Base-by-base conservation (phyloP, 805 yeast genomes). In the Wickerhamiella australiensis region DNA sequence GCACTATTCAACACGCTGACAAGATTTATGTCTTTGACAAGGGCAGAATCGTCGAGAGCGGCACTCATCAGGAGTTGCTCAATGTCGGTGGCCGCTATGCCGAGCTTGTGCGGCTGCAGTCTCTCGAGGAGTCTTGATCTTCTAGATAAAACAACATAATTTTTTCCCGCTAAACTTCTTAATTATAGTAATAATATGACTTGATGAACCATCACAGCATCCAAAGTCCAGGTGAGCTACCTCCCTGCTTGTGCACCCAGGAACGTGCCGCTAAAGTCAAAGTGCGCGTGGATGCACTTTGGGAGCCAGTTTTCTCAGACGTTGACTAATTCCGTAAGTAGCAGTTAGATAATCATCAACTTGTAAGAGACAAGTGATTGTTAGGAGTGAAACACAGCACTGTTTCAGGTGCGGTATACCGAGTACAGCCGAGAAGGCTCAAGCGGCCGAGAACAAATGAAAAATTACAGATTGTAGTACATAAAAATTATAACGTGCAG, bases 1-100 rank as follows among this genome's bases (percentile, higher is more conserved):
- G 78, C 52, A 80, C 88, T 0, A 82, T 82, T 53, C 70, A 72
- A 52, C 72, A 74, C 53, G 79, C 94, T 0, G 74, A 77, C 50
- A 69, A 70, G 48, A 80, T 85, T 29, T 74, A 74, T 49, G 77
- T 82, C 50, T 66, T 85, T 52, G 73, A 74, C 46, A 65, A 70
- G 46, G 94, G 94, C 17, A 64, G 65, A 44, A 76, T 85, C 44
- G 64, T 70, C 2, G 94, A 85, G 60, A 57, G 67, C 7, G 83
- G 85, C 11, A 67, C 70, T 6, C 82, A 73, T 59, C 60, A 66
- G 6, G 73, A 74, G 44, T 71, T 78, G 15, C 61, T 74, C 54
- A 63, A 58, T n/a, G 54, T 58, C 35, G 55, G 60, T 49, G 67
- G 69, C 47, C 62, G 63, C 31, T 69, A 69, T 55, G 66, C 55